A percentile compares a stretch with the other conserved stretches of the same genome.
These are phyloP conservation scores for Mycena filopes DNA, from an alignment of 768 basidiomycete genomes.

Conservation along the genomic window DNA sequence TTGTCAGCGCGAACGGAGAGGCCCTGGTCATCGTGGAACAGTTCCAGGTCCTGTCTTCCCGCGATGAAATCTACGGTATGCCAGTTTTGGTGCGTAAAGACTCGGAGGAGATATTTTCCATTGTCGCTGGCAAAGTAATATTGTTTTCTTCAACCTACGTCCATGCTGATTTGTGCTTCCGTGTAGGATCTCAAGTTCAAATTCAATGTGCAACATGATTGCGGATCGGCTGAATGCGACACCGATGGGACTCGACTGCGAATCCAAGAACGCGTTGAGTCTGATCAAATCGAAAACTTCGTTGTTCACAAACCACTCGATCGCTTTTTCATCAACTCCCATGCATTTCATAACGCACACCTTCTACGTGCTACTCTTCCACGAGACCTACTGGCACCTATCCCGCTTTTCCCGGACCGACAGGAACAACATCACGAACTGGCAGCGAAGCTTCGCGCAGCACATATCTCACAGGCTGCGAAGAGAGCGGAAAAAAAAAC, in stretches of 20 bases:
- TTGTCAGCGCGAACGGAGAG: background rate
- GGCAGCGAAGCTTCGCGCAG: background rate
- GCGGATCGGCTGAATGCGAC: conserved; percentile 26
- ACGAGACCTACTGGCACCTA: conserved; percentile 1
- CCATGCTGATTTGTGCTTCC: background rate
- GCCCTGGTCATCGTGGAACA: background rate
- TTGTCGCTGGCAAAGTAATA: background rate
- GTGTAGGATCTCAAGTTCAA: conserved; percentile 25
- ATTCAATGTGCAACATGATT: conserved; percentile 42
- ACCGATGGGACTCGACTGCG: conserved; percentile 6
- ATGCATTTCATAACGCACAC: conserved; percentile 12
- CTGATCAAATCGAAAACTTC: conserved; percentile 4
- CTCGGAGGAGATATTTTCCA: background rate
- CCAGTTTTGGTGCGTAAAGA: conserved; percentile 7
- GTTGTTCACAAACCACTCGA: conserved; percentile 28
- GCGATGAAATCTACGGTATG: conserved; percentile 6
- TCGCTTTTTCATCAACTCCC: conserved; percentile 37
- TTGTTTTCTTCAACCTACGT: background rate
- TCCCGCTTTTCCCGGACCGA: conserved; percentile 10
- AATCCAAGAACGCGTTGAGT: conserved; percentile 34
- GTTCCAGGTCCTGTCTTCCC: background rate
- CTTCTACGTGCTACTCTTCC: conserved; percentile 25
- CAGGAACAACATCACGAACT: conserved; percentile 1
- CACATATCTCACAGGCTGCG: background rate
- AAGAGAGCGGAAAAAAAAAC: background rate